Conservation (phyloP, 305 asterid species). For the Ajuga reptans region DNA sequence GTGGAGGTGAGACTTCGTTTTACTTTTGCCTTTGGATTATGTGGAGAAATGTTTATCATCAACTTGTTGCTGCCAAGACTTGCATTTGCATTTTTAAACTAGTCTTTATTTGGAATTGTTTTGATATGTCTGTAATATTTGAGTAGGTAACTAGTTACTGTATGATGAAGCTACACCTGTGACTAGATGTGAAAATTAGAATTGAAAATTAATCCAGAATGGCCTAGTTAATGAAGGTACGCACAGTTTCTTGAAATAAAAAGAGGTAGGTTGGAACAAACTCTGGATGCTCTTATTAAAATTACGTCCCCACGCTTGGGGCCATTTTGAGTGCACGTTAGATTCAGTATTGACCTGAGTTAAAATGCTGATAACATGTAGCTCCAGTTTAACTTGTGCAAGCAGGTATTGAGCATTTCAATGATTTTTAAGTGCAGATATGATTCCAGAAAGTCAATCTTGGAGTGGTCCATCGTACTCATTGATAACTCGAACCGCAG, state of each 20-base stretch:
- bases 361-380: not conserved
- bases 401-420: slow-evolving; percentile 8
- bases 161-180: not conserved
- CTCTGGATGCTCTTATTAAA: not conserved
- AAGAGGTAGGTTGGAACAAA: not conserved
- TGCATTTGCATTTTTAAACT: not conserved
- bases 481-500: slow-evolving; percentile 85
- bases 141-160: not conserved
- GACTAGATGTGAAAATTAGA: not conserved
- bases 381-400: slow-evolving; percentile 1
- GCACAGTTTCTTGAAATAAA: not conserved
- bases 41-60: too few relatives aligned
- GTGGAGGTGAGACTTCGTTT: slow-evolving; percentile 53
- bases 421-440: slow-evolving; percentile 41
- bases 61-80: not conserved
- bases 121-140: not conserved
- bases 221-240: not conserved
- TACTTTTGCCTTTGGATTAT: slow-evolving; percentile 4
- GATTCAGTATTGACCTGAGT: not conserved
- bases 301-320: not conserved
- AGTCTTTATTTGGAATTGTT: not conserved
- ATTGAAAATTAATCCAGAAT: not conserved
- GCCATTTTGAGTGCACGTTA: not conserved
- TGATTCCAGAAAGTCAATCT: slow-evolving; percentile 61
- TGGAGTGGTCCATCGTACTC: slow-evolving; percentile 81